Evolutionary conservation across 139 green algal species (phyloP), one percentile per base, ranked within the genome.

Genomic region (Coelastrella sp.): DNA sequence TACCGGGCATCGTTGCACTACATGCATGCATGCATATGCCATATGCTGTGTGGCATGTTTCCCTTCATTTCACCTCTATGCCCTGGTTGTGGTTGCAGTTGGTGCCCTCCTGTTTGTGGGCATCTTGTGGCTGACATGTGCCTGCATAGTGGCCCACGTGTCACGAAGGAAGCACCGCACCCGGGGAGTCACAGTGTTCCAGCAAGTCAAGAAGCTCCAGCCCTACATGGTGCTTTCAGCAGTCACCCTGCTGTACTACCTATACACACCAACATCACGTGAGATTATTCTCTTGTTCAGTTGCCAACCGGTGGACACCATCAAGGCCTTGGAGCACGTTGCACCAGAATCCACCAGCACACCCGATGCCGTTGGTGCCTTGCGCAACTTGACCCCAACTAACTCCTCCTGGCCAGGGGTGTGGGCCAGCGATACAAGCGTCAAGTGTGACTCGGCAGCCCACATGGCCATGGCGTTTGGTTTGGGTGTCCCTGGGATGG

Each of bases 161-260:
- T 47, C 32, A 47, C 32, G 32, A 47, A 47, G 32, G 32, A 47
- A 47, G 32, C 32, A 47, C 32, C 32, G 32, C 32, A 1, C 32
- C 32, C 32, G 32, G 32, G 32, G 32, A 47, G 32, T 47, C 32
- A 47, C 32, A 0, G 32, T 47, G 0, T 47, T 47, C 32, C 32
- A 47, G 75, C 75, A 20, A 20, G 75, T 22, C 14, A 47, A 47
- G 32, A 47, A 47, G 32, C 32, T 47, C 32, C 32, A 23, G 4
- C 77, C 78, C 5, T 80, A 79, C 87, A 64, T 82, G 32, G 66
- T 86, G 5, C 61, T 22, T 81, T 14, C 59, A 23, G 75, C 58
- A 4, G 78, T 91, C 14, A 59, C 80, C 19, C 20, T 87, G n/a
- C 4, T 68, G 3, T 91, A 81, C 64, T 91, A 82, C 87, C 78